phyloP scores from a whole-genome alignment of 2,329 filamentous ascomycete species.

The Clonostachys rhizophaga region DNA sequence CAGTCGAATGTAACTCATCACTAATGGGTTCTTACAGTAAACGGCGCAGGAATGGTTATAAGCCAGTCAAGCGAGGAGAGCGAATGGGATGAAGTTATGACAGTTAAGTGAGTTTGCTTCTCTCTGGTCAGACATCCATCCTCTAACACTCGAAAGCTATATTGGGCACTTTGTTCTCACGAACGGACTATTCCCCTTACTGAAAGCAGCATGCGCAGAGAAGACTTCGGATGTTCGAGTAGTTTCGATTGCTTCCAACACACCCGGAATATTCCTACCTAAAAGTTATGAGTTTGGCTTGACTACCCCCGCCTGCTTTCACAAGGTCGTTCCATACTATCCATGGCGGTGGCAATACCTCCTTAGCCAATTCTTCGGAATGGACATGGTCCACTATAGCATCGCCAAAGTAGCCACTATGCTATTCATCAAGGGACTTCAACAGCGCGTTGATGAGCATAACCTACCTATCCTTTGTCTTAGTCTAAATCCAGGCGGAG shows the following conservation, averaged over 20 bases:
- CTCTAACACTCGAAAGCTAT: constrained; percentile 8
- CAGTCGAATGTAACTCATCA: neutral
- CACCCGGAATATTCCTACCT: constrained; percentile 8
- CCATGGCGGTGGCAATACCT: constrained; percentile 8
- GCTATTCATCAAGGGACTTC: constrained; percentile 13
- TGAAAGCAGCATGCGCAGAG: constrained; percentile 10
- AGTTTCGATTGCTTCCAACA: constrained; percentile 12
- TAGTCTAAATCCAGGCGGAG: constrained; percentile 10
- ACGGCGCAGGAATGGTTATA: constrained; percentile 11
- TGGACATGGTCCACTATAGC: constrained; percentile 14
- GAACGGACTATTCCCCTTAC: constrained; percentile 15
- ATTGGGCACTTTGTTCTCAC: constrained; percentile 17
- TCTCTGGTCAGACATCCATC: neutral
- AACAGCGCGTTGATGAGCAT: constrained; percentile 8
- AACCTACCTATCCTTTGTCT: constrained; percentile 8
- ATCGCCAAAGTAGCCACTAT: constrained; percentile 12
- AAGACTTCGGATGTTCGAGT: constrained; percentile 14
- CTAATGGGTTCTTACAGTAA: constrained; percentile 9
- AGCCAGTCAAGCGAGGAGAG: constrained; percentile 2
- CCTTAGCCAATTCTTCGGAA: constrained; percentile 4
- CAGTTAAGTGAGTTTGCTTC: constrained; percentile 7
- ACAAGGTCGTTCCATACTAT: constrained; percentile 3
- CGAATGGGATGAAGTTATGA: constrained; percentile 15
- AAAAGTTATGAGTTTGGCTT: constrained; percentile 11
- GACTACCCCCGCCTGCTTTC: constrained; percentile 4